Conservation (phyloP, 2,329 filamentous ascomycete species). For the Colletotrichum kahawae region DNA sequence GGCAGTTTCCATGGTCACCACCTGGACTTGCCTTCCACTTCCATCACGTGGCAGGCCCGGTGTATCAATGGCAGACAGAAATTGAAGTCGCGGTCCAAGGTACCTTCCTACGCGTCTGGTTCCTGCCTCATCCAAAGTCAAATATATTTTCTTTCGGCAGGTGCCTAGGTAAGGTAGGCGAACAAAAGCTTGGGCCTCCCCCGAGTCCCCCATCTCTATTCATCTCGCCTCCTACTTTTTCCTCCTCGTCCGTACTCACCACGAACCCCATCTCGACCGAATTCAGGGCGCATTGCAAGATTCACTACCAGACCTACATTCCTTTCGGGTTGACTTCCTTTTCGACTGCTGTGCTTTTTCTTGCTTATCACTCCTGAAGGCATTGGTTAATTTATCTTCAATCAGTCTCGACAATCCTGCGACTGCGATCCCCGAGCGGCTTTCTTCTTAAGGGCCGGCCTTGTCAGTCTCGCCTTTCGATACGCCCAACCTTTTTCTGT, state of each 20-base stretch:
- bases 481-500: not conserved
- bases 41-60: not conserved
- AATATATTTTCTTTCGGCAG: not conserved
- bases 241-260: not conserved
- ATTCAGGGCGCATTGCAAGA: not conserved
- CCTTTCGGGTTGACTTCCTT: not conserved
- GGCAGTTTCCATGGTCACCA: not conserved
- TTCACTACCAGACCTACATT: not conserved
- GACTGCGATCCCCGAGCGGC: not conserved
- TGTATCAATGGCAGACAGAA: not conserved
- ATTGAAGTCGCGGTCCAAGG: not conserved
- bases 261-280: too few species aligned
- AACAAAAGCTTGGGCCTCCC: not conserved
- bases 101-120: not conserved
- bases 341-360: not conserved
- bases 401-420: not conserved
- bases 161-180: not conserved
- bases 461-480: not conserved
- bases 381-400: not conserved
- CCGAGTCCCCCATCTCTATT: too few species aligned
- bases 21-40: not conserved
- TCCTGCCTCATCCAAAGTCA: not conserved
- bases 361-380: not conserved
- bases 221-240: not conserved
- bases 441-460: accelerated